Evolutionary conservation across 208 protist species (phyloP), one percentile per base, ranked within the genome.

Genomic region (Trypanosoma brucei): DNA sequence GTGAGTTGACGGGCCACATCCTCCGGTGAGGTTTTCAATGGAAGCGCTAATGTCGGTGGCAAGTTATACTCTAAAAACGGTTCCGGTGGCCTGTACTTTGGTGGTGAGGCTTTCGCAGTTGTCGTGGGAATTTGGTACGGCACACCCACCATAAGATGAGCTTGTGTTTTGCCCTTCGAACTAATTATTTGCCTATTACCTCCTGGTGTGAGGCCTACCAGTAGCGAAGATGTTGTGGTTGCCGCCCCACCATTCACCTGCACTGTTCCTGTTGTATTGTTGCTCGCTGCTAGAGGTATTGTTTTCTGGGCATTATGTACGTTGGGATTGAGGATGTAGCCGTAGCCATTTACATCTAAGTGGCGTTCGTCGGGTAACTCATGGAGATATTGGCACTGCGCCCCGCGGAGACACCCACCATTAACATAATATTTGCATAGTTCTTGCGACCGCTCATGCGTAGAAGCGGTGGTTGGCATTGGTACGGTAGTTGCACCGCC

Each of bases 361-460:
- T 94, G 85, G 5, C 88, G 88, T 75, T 94, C 88, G 55, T 94
- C 88, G 14, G 88, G 88, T 39, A 94, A 70, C 68, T 94, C 85
- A 77, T 94, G 88, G 8, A 88, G 68, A 59, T 91, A 94, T 36
- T 83, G 83, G 65, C 88, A 94, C 60, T 80, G 76, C 31, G 68
- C 61, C 0, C 85, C 85, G 37, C 88, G 85, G n/a, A 88, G 68
- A 55, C 88, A 94, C 30, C 88, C 88, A 14, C 88, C 88, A 59
- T 94, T 94, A 52, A 94, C 73, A 55, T 89, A 94, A 71, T 86
- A 94, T 66, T 91, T 92, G 71, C 88, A 94, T 36, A 92, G 72
- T 61, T 94, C 85, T 75, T 91, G 76, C 34, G 86, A 83, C 34
- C 83, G 83, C 39, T 93, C 83, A 59, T 83, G 80, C 38, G 61